Base-by-base conservation (phyloP, 2,329 filamentous ascomycete species). In the Raffaelea albimanens region DNA sequence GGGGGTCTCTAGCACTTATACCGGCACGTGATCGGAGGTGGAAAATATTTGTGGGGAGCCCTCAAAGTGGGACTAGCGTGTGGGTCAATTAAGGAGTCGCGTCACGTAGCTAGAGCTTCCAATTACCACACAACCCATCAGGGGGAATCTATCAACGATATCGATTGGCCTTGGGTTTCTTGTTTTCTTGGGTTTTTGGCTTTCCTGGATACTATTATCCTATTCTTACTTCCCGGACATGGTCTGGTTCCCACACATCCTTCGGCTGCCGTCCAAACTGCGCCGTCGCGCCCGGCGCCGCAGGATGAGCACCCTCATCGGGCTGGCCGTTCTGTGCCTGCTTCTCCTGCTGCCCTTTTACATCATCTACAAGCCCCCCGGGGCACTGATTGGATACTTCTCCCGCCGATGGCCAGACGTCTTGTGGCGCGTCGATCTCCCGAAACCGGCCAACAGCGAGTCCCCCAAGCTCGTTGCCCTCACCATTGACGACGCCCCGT, bases 401-500 rank as follows among this genome's bases (percentile, higher is more conserved):
- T 76, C 82, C 57, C 68, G 67, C 55, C 79, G 76, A 52, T 90
- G 85, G 75, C 86, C 87, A 1, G 82, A 89, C 57, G 84, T 94
- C 3, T 72, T 95, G 14, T 95, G 85, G 72, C 82, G 86, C 55
- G 73, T 85, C 23, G 57, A 62, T 7, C 57, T 63, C 5, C 63
- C 69, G 0, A 25, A 34, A 7, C 7, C 42, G 13, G 18, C 42
- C 18, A 13, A 5, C 21, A 40, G 18, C 29, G 2, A 40, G 57
- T n/a, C n/a, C n/a, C 59, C 29, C 43, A 86, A 83, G 58, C 66
- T 91, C 22, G 72, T 95, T 18, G 89, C 87, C 0, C 72, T 96
- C 36, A 95, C 87, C 1, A 83, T 95, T 58, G 89, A 95, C 67
- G 89, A 95, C 65, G 85, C 82, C 23, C 89, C 89, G 0, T 90